A percentile compares a stretch with the other conserved stretches of the same genome.
Conservation (phyloP, 805 yeast species). For the Clavispora santaluciae region DNA sequence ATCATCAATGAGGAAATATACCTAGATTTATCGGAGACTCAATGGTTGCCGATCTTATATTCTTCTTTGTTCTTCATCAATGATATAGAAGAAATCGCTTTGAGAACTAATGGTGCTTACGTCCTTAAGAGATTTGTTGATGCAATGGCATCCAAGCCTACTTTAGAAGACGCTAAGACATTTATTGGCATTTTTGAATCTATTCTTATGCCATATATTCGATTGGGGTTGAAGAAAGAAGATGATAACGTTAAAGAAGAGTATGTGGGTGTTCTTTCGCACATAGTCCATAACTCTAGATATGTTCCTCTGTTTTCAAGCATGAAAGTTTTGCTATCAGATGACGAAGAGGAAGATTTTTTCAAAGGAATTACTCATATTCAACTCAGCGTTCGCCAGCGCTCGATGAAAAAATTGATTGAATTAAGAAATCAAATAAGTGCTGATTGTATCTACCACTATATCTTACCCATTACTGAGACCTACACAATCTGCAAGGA, state of each 20-base stretch:
- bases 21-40: slow-evolving; percentile 38
- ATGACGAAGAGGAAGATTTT: slow-evolving; percentile 81
- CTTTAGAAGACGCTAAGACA: slow-evolving; percentile 20
- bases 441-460: slow-evolving; percentile 65
- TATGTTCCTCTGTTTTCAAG: slow-evolving; percentile 52
- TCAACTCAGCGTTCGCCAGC: slow-evolving; percentile 79
- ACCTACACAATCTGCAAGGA: slow-evolving; percentile 63
- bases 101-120: slow-evolving; percentile 72
- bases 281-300: slow-evolving; percentile 47
- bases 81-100: slow-evolving; percentile 73
- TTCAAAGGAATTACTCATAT: slow-evolving; percentile 75
- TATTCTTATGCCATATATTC: slow-evolving; percentile 58
- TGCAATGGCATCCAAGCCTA: slow-evolving; percentile 29
- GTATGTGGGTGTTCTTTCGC: slow-evolving; percentile 60
- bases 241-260: slow-evolving; percentile 66
- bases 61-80: slow-evolving; percentile 65
- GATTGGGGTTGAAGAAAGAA: slow-evolving; percentile 57
- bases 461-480: slow-evolving; percentile 80
- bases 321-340: slow-evolving; percentile 54
- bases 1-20: slow-evolving; percentile 55
- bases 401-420: slow-evolving; percentile 68
- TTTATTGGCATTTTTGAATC: slow-evolving; percentile 43
- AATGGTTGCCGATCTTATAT: slow-evolving; percentile 79
- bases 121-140: slow-evolving; percentile 64
- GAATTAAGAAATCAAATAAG: slow-evolving; percentile 44